Evolutionary conservation across 2,329 filamentous ascomycete species (phyloP).

Genomic region (Diaporthe sp.): DNA sequence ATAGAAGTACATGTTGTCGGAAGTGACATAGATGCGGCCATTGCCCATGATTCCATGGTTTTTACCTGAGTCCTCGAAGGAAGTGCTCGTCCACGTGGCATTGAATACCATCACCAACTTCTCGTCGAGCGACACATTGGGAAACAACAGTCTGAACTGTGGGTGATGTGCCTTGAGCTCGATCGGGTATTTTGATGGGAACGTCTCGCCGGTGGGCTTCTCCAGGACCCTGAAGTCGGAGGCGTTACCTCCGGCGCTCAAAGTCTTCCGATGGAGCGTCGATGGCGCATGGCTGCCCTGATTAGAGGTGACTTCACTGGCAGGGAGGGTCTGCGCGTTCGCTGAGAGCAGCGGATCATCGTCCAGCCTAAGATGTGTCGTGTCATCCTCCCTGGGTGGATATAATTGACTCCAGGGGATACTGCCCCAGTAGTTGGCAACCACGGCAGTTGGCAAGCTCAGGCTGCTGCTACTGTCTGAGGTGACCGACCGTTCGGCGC

Average conservation of each 20-base stretch:
- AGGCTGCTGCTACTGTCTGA: slow-evolving; percentile 70
- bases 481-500: slow-evolving; percentile 79
- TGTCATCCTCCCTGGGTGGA: slow-evolving; percentile 43
- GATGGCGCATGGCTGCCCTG: slow-evolving; percentile 30
- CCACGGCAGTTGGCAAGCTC: slow-evolving; percentile 83
- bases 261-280: slow-evolving; percentile 42
- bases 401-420: slow-evolving; percentile 74
- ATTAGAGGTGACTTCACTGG: slow-evolving; percentile 44
- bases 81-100: slow-evolving; percentile 80
- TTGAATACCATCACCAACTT: slow-evolving; percentile 92
- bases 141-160: slow-evolving; percentile 93
- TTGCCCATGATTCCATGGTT: slow-evolving; percentile 69
- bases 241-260: slow-evolving; percentile 46
- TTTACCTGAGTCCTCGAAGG: slow-evolving; percentile 56
- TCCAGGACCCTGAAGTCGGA: slow-evolving; percentile 44
- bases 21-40: slow-evolving; percentile 88
- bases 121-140: slow-evolving; percentile 80
- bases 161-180: slow-evolving; percentile 89
- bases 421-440: slow-evolving; percentile 95
- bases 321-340: slow-evolving; percentile 48
- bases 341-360: slow-evolving; percentile 54
- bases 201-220: slow-evolving; percentile 63
- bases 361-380: slow-evolving; percentile 43
- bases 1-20: slow-evolving; percentile 93
- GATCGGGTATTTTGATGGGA: slow-evolving; percentile 82